Evolutionary conservation across 768 basidiomycete genomes (phyloP), one percentile per base, ranked within the genome.

Genomic region (Leccinellum rugosiceps): DNA sequence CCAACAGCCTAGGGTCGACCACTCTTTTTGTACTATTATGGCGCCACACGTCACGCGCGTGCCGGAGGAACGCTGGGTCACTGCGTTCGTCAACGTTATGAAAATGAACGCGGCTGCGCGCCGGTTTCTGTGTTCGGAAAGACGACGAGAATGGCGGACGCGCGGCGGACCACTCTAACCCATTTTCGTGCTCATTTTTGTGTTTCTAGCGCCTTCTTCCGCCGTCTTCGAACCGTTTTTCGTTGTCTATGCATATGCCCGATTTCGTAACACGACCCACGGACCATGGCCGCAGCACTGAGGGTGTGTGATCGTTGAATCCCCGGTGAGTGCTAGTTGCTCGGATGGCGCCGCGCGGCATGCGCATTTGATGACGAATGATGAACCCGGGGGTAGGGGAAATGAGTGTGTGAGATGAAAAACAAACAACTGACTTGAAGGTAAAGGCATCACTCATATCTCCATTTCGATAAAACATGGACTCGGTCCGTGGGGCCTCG

Each of bases 1-100:
- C 35, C 26, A 46, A 52, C 50, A 26, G 11, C 15, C 47, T 35
- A 55, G 46, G 56, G 55, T 30, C 14, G 17, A 9, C 58, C 52
- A 41, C 48, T 56, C 58, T 64, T 67, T 63, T 69, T 68, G 61
- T 66, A 63, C 46, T 30, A 7, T 58, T 48, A 60, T 43, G 55
- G 43, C 53, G 32, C 50, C 53, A 48, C 55, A 52, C 57, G 52
- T 44, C 53, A 43, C 34, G 32, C 30, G 35, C 49, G 41, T 57
- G 60, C 55, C 51, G 48, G 58, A 55, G 59, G 59, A 67, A 56
- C 62, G 35, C 67, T 61, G 62, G 5, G 17, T 38, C 17, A 64
- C 52, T 26, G 59, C 67, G 68, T 59, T 57, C 49, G 57, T 55
- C 26, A 17, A 41, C n/a, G 38, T 41, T 13, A 17, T 28, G 7